Percentiles rank a stretch among this genome's conserved stretches.
Evolutionary conservation across 176 grass and related monocot species (phyloP).

Genomic region (Rhynchospora tenuis): DNA sequence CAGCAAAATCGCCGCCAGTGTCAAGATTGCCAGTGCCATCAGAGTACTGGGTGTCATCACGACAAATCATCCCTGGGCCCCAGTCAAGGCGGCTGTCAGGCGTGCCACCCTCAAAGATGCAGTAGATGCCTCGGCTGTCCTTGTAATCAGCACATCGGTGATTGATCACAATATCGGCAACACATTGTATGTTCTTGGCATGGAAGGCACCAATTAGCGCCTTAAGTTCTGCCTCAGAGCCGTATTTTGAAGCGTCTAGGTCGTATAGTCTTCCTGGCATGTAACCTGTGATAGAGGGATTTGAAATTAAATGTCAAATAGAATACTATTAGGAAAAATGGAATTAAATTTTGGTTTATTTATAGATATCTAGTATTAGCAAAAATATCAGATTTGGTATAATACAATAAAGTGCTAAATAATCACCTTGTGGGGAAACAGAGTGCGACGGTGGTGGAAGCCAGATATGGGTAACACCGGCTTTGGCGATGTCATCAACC

Average conservation of each 20-base stretch:
- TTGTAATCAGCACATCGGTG: slow-evolving; percentile 76
- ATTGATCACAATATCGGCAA: slow-evolving; percentile 87
- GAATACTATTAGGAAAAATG: too few relatives aligned
- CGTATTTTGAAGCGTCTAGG: slow-evolving; percentile 72
- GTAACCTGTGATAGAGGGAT: slow-evolving; percentile 29
- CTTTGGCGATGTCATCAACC: slow-evolving; percentile 41
- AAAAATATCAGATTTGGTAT: too few relatives aligned
- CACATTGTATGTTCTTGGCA: slow-evolving; percentile 41
- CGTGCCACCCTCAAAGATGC: slow-evolving; percentile 78
- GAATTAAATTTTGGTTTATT: too few relatives aligned
- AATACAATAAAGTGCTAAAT: not conserved
- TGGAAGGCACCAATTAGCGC: slow-evolving; percentile 42
- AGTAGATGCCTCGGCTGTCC: slow-evolving; percentile 73
- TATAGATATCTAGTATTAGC: too few relatives aligned
- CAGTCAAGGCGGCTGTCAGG: slow-evolving; percentile 64
- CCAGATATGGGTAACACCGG: slow-evolving; percentile 72
- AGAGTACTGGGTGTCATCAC: slow-evolving; percentile 73
- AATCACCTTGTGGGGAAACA: slow-evolving; percentile 54
- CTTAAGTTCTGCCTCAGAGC: slow-evolving; percentile 43
- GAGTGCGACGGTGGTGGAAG: slow-evolving; percentile 77
- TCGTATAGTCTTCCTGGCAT: slow-evolving; percentile 83
- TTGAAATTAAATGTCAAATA: not conserved
- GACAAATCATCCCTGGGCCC: slow-evolving; percentile 78
- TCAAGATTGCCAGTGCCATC: slow-evolving; percentile 68
- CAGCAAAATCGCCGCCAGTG: slow-evolving; percentile 46